Percentiles rank a stretch among this genome's conserved stretches.
These are phyloP conservation scores for Saccharomyces kudriavzevii DNA, from an alignment of 805 yeast genomes.

Conservation along the genomic window DNA sequence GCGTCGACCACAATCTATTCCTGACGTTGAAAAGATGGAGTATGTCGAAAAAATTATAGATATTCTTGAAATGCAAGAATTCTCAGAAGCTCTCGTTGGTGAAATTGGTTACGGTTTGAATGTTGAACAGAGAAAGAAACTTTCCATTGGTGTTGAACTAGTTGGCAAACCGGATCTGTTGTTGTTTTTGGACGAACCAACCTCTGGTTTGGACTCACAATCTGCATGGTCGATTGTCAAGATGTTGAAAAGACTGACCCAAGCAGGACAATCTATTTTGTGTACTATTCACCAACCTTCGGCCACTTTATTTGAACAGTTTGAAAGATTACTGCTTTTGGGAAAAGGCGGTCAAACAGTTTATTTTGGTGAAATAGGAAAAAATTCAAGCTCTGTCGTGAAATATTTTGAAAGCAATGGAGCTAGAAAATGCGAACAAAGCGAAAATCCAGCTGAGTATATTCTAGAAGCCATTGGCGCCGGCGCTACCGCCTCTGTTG, in stretches of 20 bases:
- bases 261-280: constrained; percentile 59
- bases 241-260: constrained; percentile 49
- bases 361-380: constrained; percentile 60
- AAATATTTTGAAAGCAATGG: constrained; percentile 59
- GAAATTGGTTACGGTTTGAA: constrained; percentile 55
- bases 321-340: constrained; percentile 52
- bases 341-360: constrained; percentile 66
- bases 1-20: constrained; percentile 46
- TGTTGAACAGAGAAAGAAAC: constrained; percentile 52
- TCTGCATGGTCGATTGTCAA: constrained; percentile 55
- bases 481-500: constrained; percentile 54
- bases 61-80: constrained; percentile 52
- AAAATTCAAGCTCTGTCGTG: constrained; percentile 44
- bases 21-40: constrained; percentile 46
- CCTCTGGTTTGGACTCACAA: constrained; percentile 54
- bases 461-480: constrained; percentile 64
- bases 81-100: constrained; percentile 66
- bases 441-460: constrained; percentile 65
- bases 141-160: constrained; percentile 56
- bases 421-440: constrained; percentile 47
- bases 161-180: constrained; percentile 54
- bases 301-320: constrained; percentile 51
- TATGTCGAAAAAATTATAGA: constrained; percentile 59
- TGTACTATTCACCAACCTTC: constrained; percentile 69
- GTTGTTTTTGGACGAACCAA: constrained; percentile 56